These are phyloP conservation scores for Cryphonectria parasitica DNA, from an alignment of 2,329 filamentous ascomycete species.

Conservation along the genomic window DNA sequence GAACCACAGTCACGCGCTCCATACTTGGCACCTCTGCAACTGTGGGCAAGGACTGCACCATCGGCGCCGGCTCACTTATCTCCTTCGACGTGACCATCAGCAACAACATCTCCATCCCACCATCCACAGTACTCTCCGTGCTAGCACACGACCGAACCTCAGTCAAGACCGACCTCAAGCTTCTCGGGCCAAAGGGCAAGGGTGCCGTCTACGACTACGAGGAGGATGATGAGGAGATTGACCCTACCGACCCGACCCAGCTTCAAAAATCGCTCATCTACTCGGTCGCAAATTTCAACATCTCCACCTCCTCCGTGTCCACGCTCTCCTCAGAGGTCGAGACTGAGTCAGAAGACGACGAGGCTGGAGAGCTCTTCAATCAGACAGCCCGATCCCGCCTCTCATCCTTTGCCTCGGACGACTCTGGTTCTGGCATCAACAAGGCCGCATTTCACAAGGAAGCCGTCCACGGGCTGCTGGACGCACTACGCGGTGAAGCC, in stretches of 20 bases:
- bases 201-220: slow-evolving; percentile 53
- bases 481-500: slow-evolving; percentile 75
- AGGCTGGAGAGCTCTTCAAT: slow-evolving; percentile 35
- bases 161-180: slow-evolving; percentile 45
- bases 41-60: slow-evolving; percentile 70
- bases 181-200: slow-evolving; percentile 56
- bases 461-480: slow-evolving; percentile 83
- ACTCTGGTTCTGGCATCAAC: slow-evolving; percentile 54
- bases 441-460: slow-evolving; percentile 77
- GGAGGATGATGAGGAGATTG: slow-evolving; percentile 50
- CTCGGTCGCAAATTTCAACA: slow-evolving; percentile 54
- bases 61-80: slow-evolving; percentile 76
- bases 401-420: slow-evolving; percentile 74
- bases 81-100: slow-evolving; percentile 77
- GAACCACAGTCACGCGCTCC: slow-evolving; percentile 69
- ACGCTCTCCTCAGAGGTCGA: slow-evolving; percentile 68
- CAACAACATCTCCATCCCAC: slow-evolving; percentile 56
- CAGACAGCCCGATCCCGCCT: slow-evolving; percentile 58
- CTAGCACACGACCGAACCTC: slow-evolving; percentile 43
- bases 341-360: slow-evolving; percentile 63
- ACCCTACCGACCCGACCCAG: slow-evolving; percentile 48
- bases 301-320: slow-evolving; percentile 60
- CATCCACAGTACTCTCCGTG: slow-evolving; percentile 43
- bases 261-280: slow-evolving; percentile 62
- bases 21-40: slow-evolving; percentile 75